These are phyloP conservation scores for Xerocomus amazonicus DNA, from an alignment of 1,284 basidiomycete genomes.

Conservation along the genomic window DNA sequence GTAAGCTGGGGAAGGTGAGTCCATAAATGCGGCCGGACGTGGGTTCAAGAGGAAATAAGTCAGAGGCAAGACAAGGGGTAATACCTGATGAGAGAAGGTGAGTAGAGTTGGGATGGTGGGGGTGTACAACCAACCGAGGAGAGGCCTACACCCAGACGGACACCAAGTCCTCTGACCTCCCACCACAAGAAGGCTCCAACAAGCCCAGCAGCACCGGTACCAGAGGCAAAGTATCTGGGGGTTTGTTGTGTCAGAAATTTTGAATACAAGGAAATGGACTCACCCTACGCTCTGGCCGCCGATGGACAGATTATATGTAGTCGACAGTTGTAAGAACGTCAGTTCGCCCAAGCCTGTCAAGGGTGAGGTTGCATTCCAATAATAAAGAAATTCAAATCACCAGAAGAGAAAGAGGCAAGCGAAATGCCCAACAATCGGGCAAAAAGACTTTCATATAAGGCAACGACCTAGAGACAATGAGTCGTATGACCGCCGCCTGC, in stretches of 20 bases:
- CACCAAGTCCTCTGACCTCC: constrained; percentile 84
- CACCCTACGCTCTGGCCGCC: constrained; percentile 72
- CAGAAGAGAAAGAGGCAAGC: constrained; percentile 88
- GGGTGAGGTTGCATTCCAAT: constrained; percentile 6
- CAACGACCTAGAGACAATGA: constrained; percentile 62
- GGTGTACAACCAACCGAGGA: constrained; percentile 52
- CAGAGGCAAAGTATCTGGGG: constrained; percentile 80
- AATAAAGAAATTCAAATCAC: constrained; percentile 35
- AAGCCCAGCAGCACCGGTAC: constrained; percentile 92
- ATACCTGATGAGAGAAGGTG: constrained; percentile 44
- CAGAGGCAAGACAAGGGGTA: constrained; percentile 74
- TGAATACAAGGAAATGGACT: constrained; percentile 13
- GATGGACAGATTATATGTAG: constrained; percentile 71
- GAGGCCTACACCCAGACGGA: constrained; percentile 77
- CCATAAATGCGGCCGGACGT: constrained; percentile 44
- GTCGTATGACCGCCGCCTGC: not conserved
- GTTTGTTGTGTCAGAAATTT: not conserved
- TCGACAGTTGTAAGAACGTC: constrained; percentile 92
- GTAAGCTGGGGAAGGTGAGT: constrained; percentile 48
- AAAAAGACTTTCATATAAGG: constrained; percentile 64
- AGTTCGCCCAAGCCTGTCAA: constrained; percentile 81
- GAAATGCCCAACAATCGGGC: constrained; percentile 84
- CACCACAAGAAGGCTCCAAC: constrained; percentile 95
- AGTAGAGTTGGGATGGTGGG: constrained; percentile 1
- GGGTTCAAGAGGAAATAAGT: constrained; percentile 79